phyloP scores from a whole-genome alignment of 164 flowering plant genomes.

The Platanus orientalis region DNA sequence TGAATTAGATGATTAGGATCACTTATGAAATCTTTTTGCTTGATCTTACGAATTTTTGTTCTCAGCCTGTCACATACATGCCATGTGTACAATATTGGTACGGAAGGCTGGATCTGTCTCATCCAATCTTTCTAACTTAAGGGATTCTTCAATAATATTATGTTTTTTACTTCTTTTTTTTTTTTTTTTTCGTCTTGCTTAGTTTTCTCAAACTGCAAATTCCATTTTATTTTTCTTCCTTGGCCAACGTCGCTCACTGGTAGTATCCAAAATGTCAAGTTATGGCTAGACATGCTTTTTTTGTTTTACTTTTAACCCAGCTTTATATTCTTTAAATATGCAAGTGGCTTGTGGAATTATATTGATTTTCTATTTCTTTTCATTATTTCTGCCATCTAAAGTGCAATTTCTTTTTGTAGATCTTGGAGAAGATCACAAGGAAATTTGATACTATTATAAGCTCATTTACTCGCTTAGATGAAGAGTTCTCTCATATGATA shows the following conservation, averaged over 20 bases:
- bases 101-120: too few relatives aligned
- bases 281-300: neutral
- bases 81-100: too few relatives aligned
- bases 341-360: neutral
- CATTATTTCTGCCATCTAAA: conserved; percentile 5
- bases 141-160: too few relatives aligned
- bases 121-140: too few relatives aligned
- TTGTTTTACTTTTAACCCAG: neutral
- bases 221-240: neutral
- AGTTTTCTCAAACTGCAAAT: neutral
- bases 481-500: conserved; percentile 69
- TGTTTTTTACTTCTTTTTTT: too few relatives aligned
- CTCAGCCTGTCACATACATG: too few relatives aligned
- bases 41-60: too few relatives aligned
- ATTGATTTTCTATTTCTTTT: neutral
- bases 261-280: too few relatives aligned
- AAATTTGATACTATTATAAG: conserved; percentile 62
- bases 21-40: too few relatives aligned
- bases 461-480: conserved; percentile 69
- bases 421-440: conserved; percentile 62
- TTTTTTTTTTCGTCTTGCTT: too few relatives aligned
- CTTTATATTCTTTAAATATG: neutral
- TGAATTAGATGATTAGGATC: too few relatives aligned
- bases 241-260: too few relatives aligned
- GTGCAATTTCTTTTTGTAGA: conserved; percentile 44